These are phyloP conservation scores for Cadophora luteo-olivacea DNA, from an alignment of 2,329 filamentous ascomycete genomes.

Conservation along the genomic window DNA sequence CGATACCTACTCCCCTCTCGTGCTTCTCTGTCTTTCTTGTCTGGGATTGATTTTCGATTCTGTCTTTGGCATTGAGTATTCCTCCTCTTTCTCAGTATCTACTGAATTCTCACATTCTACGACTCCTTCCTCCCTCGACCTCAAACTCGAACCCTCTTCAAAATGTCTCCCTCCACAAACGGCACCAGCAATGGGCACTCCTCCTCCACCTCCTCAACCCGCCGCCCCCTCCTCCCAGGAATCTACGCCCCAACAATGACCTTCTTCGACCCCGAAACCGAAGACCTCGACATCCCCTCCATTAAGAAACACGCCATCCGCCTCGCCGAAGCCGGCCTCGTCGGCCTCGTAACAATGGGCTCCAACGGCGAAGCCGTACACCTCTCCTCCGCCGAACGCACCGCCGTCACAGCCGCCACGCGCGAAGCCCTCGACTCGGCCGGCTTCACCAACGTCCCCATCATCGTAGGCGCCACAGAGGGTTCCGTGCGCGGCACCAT, in stretches of 20 bases:
- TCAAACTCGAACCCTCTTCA: neutral
- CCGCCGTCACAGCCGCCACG: conserved; percentile 76
- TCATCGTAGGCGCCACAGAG: conserved; percentile 83
- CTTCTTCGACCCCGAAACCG: conserved; percentile 84
- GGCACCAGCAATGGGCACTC: conserved; percentile 35
- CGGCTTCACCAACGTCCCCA: conserved; percentile 76
- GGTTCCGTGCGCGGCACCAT: conserved; percentile 84
- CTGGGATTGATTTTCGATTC: neutral
- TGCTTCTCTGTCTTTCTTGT: neutral
- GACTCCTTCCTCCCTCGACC: neutral
- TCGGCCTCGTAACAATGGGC: conserved; percentile 84
- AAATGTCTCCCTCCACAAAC: conserved; percentile 20
- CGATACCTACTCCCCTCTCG: neutral
- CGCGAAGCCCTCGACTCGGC: conserved; percentile 83
- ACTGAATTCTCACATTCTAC: neutral
- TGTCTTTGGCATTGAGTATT: conserved; percentile 4
- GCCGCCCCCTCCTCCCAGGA: conserved; percentile 73
- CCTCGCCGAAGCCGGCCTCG: conserved; percentile 77
- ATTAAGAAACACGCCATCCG: conserved; percentile 84
- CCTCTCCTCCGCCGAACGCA: conserved; percentile 79
- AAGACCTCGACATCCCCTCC: conserved; percentile 80
- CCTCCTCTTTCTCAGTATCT: neutral
- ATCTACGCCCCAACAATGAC: conserved; percentile 92
- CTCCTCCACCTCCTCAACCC: conserved; percentile 47
- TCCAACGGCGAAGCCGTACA: conserved; percentile 92